phyloP scores from a whole-genome alignment of 1,284 basidiomycete genomes.

The Trichosporon coremiiforme region DNA sequence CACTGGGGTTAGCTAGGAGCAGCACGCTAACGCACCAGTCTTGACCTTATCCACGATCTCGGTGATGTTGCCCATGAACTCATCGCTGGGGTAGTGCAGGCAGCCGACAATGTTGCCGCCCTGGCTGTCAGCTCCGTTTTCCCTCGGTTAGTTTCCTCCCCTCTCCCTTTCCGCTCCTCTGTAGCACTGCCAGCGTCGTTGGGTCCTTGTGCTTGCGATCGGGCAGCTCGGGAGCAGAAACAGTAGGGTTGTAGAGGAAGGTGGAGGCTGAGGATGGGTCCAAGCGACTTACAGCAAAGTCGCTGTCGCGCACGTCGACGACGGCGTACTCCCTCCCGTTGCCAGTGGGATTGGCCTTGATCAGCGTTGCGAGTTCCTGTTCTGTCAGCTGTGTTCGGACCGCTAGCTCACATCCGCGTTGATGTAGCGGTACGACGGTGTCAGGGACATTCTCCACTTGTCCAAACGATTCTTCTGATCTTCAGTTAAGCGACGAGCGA shows the following conservation, averaged over 20 bases:
- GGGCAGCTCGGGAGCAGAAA: too few species aligned
- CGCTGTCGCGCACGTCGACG: slow-evolving; percentile 54
- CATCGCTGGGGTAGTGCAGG: slow-evolving; percentile 50
- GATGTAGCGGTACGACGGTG: slow-evolving; percentile 51
- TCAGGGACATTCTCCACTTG: slow-evolving; percentile 44
- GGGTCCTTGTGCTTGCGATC: too few species aligned
- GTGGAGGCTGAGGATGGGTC: too few species aligned
- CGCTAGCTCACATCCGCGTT: slow-evolving; percentile 41
- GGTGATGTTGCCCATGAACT: slow-evolving; percentile 44
- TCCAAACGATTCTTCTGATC: not conserved
- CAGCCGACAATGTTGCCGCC: slow-evolving; percentile 56
- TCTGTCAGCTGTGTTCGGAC: not conserved
- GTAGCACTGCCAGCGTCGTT: too few species aligned
- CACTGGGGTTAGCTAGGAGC: slow-evolving; percentile 34
- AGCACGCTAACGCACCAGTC: slow-evolving; percentile 41
- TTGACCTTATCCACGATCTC: slow-evolving; percentile 47
- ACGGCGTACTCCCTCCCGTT: slow-evolving; percentile 45
- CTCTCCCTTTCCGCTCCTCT: too few species aligned
- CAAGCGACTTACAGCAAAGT: slow-evolving; percentile 48
- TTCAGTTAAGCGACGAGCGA: not conserved
- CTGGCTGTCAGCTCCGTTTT: slow-evolving; percentile 33
- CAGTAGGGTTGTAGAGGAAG: too few species aligned
- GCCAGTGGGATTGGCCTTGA: slow-evolving; percentile 44
- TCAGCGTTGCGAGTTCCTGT: slow-evolving; percentile 51
- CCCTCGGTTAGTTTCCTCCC: too few species aligned